These are phyloP conservation scores for Domatiomyces catenatus DNA, from an alignment of 2,329 filamentous ascomycete species.

Conservation along the genomic window DNA sequence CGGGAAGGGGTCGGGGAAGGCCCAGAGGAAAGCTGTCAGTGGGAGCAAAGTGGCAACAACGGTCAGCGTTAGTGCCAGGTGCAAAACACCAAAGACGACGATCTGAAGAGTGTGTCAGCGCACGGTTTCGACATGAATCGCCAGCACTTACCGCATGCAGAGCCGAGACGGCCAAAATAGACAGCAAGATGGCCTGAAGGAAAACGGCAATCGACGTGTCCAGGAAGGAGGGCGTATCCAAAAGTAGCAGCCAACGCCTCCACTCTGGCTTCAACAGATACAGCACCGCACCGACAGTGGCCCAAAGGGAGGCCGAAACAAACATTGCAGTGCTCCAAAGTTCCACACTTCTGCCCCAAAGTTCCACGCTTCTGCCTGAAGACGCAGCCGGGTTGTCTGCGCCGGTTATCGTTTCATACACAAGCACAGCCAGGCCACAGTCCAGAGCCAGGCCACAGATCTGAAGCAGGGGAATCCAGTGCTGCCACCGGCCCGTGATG, in stretches of 20 bases:
- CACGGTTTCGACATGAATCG: background rate
- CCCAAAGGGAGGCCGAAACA: conserved; percentile 22
- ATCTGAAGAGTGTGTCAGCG: conserved; percentile 12
- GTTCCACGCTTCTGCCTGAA: conserved; percentile 6
- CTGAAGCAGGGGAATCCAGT: conserved; percentile 25
- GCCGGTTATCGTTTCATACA: conserved; percentile 8
- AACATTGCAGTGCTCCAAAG: conserved; percentile 12
- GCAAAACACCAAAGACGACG: conserved; percentile 11
- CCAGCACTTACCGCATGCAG: conserved; percentile 26
- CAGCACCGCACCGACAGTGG: conserved; percentile 22
- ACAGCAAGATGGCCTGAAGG: conserved; percentile 23
- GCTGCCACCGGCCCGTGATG: conserved; percentile 21
- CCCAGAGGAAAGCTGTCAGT: conserved; percentile 13
- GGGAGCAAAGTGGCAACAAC: conserved; percentile 13
- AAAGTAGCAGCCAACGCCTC: conserved; percentile 25
- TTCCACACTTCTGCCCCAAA: conserved; percentile 12
- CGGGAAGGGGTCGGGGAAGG: conserved; percentile 13
- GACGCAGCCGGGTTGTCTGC: conserved; percentile 5
- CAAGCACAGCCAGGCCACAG: conserved; percentile 24
- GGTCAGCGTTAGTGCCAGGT: conserved; percentile 12
- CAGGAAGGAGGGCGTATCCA: conserved; percentile 20
- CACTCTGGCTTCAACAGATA: conserved; percentile 24
- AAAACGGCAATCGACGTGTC: conserved; percentile 23
- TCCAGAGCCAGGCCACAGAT: conserved; percentile 28
- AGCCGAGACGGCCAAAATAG: conserved; percentile 23